Evolutionary conservation across 2,329 filamentous ascomycete species (phyloP), one percentile per base, ranked within the genome.

Genomic region (Trichoderma semiorbis): DNA sequence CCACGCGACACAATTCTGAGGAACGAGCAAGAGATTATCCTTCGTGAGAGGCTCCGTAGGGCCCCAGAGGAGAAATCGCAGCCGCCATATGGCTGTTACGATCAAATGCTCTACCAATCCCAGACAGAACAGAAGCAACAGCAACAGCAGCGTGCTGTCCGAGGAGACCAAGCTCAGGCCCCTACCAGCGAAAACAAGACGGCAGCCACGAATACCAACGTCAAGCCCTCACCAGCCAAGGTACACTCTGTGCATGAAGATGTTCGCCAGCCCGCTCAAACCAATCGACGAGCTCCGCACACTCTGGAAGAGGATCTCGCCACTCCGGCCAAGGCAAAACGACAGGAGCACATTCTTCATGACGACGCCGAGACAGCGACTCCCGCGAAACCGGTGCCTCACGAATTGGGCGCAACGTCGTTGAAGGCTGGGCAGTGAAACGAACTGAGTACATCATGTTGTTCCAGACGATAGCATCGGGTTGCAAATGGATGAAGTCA

Each of bases 1-100:
- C 80, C 81, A 5, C 75, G 71, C 53, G 14, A 68, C 1, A 77
- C 79, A 16, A 73, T 82, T 28, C 70, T 76, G 5, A 75, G 77
- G 4, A 77, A 75, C 34, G 79, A 83, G 47, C 73, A 78, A 12
- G 81, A 83, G 70, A 80, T 82, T 34, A 63, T 77, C 0, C 32
- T 77, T 26, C 79, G 81, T 32, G 76, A 81, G 61, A 75, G 64
- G 10, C 68, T 28, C 6, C 68, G 73, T 55, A 72, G 71, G 8
- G 72, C 62, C 28, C 7, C 36, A 55, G 18, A 36, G 32, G 39
- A 14, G 16, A 21, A 53, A 21, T 24, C 32, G 39, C 50, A 32
- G 16, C 36, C 50, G 3, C 30, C 69, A 53, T 67, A 65, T 36
- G 32, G 39, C 18, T 64, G 58, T 7, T 58, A 57, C 32, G 28